Conservation (phyloP, 176 grass and related monocot species). For the Saccharum spontaneum region DNA sequence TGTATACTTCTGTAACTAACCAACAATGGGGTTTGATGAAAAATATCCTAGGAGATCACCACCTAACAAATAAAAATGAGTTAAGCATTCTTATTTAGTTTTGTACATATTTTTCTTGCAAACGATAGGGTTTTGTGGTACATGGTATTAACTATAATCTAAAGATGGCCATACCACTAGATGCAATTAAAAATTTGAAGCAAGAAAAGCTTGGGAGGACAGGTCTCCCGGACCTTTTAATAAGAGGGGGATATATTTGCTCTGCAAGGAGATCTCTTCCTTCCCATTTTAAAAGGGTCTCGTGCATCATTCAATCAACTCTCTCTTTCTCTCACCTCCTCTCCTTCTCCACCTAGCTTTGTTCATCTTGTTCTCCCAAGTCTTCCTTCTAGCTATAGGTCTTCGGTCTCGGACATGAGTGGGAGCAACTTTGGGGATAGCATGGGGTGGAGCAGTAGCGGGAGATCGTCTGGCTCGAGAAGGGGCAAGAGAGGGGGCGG, state of each 20-base stretch:
- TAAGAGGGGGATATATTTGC: slow-evolving; percentile 43
- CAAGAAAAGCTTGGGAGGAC: slow-evolving; percentile 53
- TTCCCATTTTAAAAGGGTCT: slow-evolving; percentile 61
- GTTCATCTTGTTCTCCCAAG: slow-evolving; percentile 41
- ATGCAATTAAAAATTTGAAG: slow-evolving; percentile 33
- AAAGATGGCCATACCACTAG: slow-evolving; percentile 41
- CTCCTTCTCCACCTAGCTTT: slow-evolving; percentile 9
- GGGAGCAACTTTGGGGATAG: slow-evolving; percentile 60
- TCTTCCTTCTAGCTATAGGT: slow-evolving; percentile 49
- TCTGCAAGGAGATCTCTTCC: slow-evolving; percentile 56
- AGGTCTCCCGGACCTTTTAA: slow-evolving; percentile 44
- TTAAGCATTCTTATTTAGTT: slow-evolving; percentile 4
- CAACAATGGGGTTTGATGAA: slow-evolving; percentile 22
- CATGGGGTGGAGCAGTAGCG: slow-evolving; percentile 52
- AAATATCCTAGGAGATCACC: slow-evolving; percentile 44
- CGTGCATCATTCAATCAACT: slow-evolving; percentile 37
- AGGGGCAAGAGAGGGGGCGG: slow-evolving; percentile 61
- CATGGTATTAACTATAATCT: slow-evolving; percentile 47
- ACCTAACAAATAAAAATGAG: slow-evolving; percentile 38
- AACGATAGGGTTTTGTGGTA: slow-evolving; percentile 37
- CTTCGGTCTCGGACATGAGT: slow-evolving; percentile 48
- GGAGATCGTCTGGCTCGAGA: slow-evolving; percentile 48
- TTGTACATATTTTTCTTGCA: slow-evolving; percentile 27
- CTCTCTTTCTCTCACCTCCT: neutral
- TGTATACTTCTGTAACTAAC: neutral